These are phyloP conservation scores for Leccinum uliginosum DNA, from an alignment of 768 basidiomycete genomes.

Conservation along the genomic window DNA sequence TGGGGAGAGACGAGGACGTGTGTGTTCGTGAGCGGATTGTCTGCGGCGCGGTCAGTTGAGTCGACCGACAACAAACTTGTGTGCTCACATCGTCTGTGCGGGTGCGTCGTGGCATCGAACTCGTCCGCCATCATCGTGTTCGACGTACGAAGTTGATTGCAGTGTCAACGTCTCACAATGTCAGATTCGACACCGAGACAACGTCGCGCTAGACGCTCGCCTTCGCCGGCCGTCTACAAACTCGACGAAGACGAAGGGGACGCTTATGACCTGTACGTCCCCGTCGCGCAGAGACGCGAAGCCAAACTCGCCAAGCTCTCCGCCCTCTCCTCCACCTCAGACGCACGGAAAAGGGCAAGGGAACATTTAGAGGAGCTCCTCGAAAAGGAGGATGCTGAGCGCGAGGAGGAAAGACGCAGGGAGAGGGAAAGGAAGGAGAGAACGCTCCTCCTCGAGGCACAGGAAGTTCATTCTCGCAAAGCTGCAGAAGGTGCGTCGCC, in stretches of 20 bases:
- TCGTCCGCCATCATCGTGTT: slow-evolving; percentile 23
- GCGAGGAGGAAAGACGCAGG: slow-evolving; percentile 70
- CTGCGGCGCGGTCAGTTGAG: slow-evolving; percentile 34
- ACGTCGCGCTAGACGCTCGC: slow-evolving; percentile 50
- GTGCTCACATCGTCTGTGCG: slow-evolving; percentile 65
- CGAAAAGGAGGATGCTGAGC: slow-evolving; percentile 65
- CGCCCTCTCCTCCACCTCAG: slow-evolving; percentile 52
- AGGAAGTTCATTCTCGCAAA: slow-evolving; percentile 86
- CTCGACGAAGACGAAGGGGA: slow-evolving; percentile 60
- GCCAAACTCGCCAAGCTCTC: slow-evolving; percentile 75
- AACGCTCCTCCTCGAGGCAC: slow-evolving; percentile 87
- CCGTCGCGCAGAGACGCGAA: slow-evolving; percentile 80
- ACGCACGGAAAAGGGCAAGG: slow-evolving; percentile 44
- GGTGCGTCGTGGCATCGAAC: slow-evolving; percentile 60
- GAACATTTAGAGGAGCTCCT: slow-evolving; percentile 53
- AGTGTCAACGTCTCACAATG: slow-evolving; percentile 16
- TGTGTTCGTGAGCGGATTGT: slow-evolving; percentile 75
- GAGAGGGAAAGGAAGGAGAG: slow-evolving; percentile 81
- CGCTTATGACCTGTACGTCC: slow-evolving; percentile 79
- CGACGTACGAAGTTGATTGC: background rate
- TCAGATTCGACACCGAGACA: slow-evolving; percentile 37
- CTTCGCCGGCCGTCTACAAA: slow-evolving; percentile 54
- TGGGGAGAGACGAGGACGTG: slow-evolving; percentile 86
- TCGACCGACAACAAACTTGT: background rate
- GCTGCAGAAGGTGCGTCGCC: slow-evolving; percentile 64